These are phyloP conservation scores for Chlorella sp. DNA, from an alignment of 139 green algal genomes.

Conservation along the genomic window DNA sequence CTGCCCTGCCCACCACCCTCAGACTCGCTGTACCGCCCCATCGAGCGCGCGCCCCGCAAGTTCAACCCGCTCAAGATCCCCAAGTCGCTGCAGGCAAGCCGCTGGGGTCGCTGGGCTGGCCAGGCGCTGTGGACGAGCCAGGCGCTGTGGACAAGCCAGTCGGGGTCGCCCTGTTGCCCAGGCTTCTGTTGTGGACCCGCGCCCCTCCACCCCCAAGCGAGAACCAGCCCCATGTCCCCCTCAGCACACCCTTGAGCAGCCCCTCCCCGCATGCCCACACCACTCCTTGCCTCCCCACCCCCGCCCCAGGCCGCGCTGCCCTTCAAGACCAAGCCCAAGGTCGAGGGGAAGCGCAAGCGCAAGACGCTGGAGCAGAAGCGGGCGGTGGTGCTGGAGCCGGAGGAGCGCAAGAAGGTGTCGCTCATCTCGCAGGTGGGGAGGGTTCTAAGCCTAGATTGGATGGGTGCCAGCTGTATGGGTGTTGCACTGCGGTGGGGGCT, in stretches of 20 bases:
- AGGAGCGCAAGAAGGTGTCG: slow-evolving; percentile 62
- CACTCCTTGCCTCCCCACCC: background rate
- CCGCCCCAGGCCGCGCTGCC: slow-evolving; percentile 86
- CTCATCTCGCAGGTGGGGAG: slow-evolving; percentile 66
- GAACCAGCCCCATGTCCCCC: background rate
- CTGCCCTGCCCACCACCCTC: background rate
- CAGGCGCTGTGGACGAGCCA: background rate
- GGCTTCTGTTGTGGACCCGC: too few relatives aligned
- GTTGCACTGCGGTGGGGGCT: too few relatives aligned
- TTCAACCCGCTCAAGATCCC: slow-evolving; percentile 97
- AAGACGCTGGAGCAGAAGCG: slow-evolving; percentile 87
- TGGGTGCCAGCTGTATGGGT: too few relatives aligned
- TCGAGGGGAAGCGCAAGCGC: slow-evolving; percentile 67
- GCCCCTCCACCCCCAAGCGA: too few relatives aligned
- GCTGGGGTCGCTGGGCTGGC: too few relatives aligned
- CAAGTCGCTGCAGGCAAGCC: slow-evolving; percentile 79
- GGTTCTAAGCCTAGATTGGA: too few relatives aligned
- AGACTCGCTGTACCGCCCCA: slow-evolving; percentile 91
- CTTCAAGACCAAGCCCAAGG: slow-evolving; percentile 96
- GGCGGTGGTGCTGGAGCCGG: slow-evolving; percentile 81
- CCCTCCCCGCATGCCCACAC: background rate
- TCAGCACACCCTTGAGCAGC: background rate
- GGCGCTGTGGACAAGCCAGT: too few relatives aligned
- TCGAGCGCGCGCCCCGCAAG: slow-evolving; percentile 79
- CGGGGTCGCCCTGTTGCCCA: too few relatives aligned